Evolutionary conservation across 352 stramenopile species (phyloP), one percentile per base, ranked within the genome.

Genomic region (Lagenidium giganteum): DNA sequence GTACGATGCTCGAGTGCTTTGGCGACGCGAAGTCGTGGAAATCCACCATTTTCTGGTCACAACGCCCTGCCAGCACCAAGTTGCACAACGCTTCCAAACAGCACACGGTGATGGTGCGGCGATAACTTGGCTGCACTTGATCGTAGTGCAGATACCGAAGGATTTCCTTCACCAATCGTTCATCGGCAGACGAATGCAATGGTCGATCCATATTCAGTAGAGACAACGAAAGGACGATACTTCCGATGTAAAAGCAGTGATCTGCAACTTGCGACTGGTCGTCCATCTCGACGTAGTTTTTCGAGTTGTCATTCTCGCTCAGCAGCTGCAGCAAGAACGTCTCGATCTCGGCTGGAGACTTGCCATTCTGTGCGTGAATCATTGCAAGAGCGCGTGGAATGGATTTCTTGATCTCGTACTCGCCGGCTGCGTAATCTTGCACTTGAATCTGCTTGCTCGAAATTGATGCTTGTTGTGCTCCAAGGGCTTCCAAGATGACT

Each of bases 401-500:
- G 6, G 76, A 75, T 52, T 93, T 93, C 48, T 93, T 93, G 61
- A 93, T 93, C 47, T 93, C 81, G 32, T 93, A 93, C 47, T 93
- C 81, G 12, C 78, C 81, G 2, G 74, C 79, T 9, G 78, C 78
- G 35, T 93, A 93, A 50, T 93, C 81, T 44, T 93, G 77, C 0
- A 93, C 73, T 27, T 89, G 80, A 44, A 93, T 93, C 28, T 93
- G 75, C 42, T 89, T 89, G 45, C 77, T 89, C 17, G 72, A 84
- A 37, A 89, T 83, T 12, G 77, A 90, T 22, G 75, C 78, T 32
- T 93, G 70, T 44, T 90, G 72, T 4, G 76, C 80, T n/a, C 80
- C 77, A 2, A 90, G 46, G 14, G 74, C 66, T 44, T 92, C 80
- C 2, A 93, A 54, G 16, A 93, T 76, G 9, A 93, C 80, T 34